Conservation (phyloP, 257 asterid species). For the Primulina tabacum region DNA sequence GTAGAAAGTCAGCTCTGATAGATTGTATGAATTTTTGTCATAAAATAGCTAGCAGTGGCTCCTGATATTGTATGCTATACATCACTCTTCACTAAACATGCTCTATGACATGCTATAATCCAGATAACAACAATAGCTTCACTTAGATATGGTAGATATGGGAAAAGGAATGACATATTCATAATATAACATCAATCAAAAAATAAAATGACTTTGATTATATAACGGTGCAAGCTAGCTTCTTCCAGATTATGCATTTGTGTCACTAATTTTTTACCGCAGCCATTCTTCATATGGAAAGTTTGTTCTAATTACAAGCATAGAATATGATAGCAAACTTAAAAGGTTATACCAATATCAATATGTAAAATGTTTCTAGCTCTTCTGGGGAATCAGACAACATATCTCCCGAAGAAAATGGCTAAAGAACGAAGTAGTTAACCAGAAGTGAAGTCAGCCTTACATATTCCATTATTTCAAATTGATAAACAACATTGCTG, state of each 20-base stretch:
- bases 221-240: background rate
- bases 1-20: background rate
- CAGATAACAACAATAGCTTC: constrained; percentile 1
- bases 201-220: background rate
- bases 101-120: background rate
- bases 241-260: constrained; percentile 1
- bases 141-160: constrained; percentile 7
- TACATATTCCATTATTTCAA: constrained; percentile 98
- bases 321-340: constrained; percentile 10
- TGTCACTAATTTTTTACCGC: constrained; percentile 13
- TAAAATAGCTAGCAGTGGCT: background rate
- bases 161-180: constrained; percentile 4
- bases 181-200: constrained; percentile 3
- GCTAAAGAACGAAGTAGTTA: constrained; percentile 6
- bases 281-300: background rate
- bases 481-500: constrained; percentile 88
- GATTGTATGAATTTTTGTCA: background rate
- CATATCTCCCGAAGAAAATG: constrained; percentile 10
- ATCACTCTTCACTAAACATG: constrained; percentile 1
- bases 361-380: background rate
- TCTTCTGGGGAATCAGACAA: background rate
- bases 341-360: background rate
- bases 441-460: constrained; percentile 35
- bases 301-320: constrained; percentile 6
- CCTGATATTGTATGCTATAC: background rate